phyloP scores from a whole-genome alignment of 805 yeast genomes.

The Ascoidea rubescens region DNA sequence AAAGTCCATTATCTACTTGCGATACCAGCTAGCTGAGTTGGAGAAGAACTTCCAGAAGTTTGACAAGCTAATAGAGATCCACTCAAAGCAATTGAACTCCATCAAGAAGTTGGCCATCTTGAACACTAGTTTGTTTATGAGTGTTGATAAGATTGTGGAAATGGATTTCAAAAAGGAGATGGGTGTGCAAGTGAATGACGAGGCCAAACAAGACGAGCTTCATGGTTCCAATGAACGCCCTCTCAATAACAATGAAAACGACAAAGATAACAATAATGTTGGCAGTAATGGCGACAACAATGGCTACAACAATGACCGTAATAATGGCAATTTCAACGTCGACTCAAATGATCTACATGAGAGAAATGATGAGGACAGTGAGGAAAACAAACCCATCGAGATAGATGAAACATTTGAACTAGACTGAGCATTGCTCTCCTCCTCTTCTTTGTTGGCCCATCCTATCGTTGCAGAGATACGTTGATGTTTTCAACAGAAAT shows the following conservation, averaged over 20 bases:
- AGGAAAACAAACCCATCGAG: background rate
- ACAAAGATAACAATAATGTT: too few species aligned
- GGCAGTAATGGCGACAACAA: too few species aligned
- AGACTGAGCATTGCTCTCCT: background rate
- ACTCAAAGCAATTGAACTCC: slow-evolving; percentile 5
- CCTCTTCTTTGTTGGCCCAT: too few species aligned
- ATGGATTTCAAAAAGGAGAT: background rate
- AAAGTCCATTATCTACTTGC: slow-evolving; percentile 2
- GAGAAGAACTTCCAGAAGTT: slow-evolving; percentile 2
- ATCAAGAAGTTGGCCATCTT: slow-evolving; percentile 6
- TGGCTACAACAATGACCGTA: too few species aligned
- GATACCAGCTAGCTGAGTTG: slow-evolving; percentile 2
- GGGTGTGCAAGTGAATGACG: too few species aligned
- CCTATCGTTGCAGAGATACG: too few species aligned
- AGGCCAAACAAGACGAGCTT: too few species aligned
- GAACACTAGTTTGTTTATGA: slow-evolving; percentile 8
- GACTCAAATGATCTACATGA: background rate
- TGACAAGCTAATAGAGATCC: slow-evolving; percentile 2
- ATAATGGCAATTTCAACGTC: background rate
- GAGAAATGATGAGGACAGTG: background rate
- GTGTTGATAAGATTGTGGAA: slow-evolving; percentile 8
- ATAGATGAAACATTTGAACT: background rate
- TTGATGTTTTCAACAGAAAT: too few species aligned
- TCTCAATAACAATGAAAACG: too few species aligned
- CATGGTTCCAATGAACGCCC: too few species aligned